phyloP scores from a whole-genome alignment of 2,329 filamentous ascomycete genomes.

The Thelonectria discophora region DNA sequence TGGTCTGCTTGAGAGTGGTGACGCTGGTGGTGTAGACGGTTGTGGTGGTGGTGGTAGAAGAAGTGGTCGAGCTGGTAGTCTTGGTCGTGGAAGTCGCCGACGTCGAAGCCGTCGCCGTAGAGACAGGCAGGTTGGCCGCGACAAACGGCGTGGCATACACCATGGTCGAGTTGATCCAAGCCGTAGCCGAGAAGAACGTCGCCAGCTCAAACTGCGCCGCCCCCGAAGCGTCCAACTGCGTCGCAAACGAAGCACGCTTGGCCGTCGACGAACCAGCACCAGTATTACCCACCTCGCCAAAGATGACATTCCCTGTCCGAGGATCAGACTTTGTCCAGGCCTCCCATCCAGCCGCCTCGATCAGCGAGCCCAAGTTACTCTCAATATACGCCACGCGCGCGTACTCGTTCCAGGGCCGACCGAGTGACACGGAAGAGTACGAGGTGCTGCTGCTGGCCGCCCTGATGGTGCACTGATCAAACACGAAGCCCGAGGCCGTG shows the following conservation, averaged over 20 bases:
- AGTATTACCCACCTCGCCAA: constrained; percentile 34
- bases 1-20: constrained; percentile 29
- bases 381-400: constrained; percentile 37
- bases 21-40: constrained; percentile 34
- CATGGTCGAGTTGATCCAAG: constrained; percentile 37
- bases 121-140: constrained; percentile 13
- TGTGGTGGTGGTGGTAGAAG: constrained; percentile 24
- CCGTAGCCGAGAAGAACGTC: constrained; percentile 32
- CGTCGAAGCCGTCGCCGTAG: background rate
- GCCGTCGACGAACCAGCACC: constrained; percentile 31
- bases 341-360: constrained; percentile 32
- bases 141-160: constrained; percentile 34
- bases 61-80: constrained; percentile 3
- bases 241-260: constrained; percentile 35
- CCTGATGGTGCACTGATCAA: constrained; percentile 46
- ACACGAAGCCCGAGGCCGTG: constrained; percentile 48
- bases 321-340: constrained; percentile 36
- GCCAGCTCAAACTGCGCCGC: constrained; percentile 32
- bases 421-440: constrained; percentile 34
- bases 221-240: constrained; percentile 16
- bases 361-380: constrained; percentile 26
- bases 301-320: constrained; percentile 32
- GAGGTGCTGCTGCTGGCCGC: constrained; percentile 38
- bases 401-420: constrained; percentile 36
- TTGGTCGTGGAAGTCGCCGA: background rate